Evolutionary conservation across 371 early-diverging fungal species (phyloP), one percentile per base, ranked within the genome.

Genomic region (Mucor lusitanicus): DNA sequence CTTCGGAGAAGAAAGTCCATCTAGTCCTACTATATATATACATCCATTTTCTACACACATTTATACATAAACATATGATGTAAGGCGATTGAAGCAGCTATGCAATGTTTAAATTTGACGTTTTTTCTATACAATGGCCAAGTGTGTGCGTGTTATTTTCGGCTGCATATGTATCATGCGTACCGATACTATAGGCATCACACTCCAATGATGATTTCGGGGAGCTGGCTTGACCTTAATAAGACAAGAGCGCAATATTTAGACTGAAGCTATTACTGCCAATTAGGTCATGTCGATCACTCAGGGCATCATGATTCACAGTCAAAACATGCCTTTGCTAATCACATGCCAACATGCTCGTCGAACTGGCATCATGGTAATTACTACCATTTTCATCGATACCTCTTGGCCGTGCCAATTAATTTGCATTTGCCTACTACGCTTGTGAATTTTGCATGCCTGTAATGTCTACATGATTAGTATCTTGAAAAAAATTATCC

Each of bases 1-100:
- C 39, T 37, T 30, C 39, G 35, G 23, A 67, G 72, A 68, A 63
- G 72, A 62, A 72, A 72, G 17, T 72, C 72, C 1, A 64, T 72
- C 46, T 72, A 72, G 46, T 46, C 23, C 46, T 46, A 46, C 3
- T 3, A 35, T 21, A 46, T 46, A 46, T 46, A 46, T 46, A 9
- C 37, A 35, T 35, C n/a, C n/a, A n/a, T 35, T 35, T 35, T 30
- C 30, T 30, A 30, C 30, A 15, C 1, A 40, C 40, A 40, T 46
- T 46, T 46, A n/a, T n/a, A 46, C 21, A 46, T 46, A 21, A 40
- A 46, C 46, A 21, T 21, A 21, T 21, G 21, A 46, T 46, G 46
- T 21, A 46, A 46, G 46, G 21, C 21, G 8, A 21, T 21, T 19
- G 1, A 19, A 21, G 11, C 46, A 40, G 40, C 17, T 44, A 44